These are phyloP conservation scores for Thalia dealbata DNA, from an alignment of 176 grass and related monocot genomes.

Conservation along the genomic window DNA sequence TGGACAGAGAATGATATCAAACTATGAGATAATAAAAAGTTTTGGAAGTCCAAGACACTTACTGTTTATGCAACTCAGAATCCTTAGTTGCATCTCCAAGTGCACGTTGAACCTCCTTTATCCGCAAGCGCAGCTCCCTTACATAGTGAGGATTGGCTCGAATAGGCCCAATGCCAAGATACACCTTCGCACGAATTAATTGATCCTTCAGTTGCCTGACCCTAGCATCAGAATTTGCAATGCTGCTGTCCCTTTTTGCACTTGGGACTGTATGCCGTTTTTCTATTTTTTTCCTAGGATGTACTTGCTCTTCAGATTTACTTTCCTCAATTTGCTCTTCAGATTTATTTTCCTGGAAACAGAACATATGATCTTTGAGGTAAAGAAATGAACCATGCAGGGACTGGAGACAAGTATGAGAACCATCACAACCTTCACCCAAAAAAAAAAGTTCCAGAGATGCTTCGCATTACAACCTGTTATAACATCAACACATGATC, in stretches of 20 bases:
- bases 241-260: background rate
- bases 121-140: slow-evolving; percentile 51
- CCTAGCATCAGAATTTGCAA: slow-evolving; percentile 29
- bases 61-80: slow-evolving; percentile 70
- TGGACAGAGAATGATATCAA: background rate
- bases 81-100: slow-evolving; percentile 83
- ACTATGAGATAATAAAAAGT: background rate
- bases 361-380: background rate
- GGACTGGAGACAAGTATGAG: background rate
- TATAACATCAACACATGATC: too few species aligned
- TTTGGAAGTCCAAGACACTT: slow-evolving; percentile 10
- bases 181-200: slow-evolving; percentile 86
- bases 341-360: slow-evolving; percentile 11
- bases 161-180: slow-evolving; percentile 59
- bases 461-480: background rate
- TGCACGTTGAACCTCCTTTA: slow-evolving; percentile 67
- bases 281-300: background rate
- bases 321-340: background rate
- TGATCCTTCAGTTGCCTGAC: slow-evolving; percentile 76
- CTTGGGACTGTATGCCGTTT: background rate
- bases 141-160: slow-evolving; percentile 57
- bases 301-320: background rate
- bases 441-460: too few species aligned
- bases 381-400: background rate
- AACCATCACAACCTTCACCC: too few species aligned